Base-by-base conservation (phyloP, 1,284 basidiomycete species). In the Sporisorium reilianum region DNA sequence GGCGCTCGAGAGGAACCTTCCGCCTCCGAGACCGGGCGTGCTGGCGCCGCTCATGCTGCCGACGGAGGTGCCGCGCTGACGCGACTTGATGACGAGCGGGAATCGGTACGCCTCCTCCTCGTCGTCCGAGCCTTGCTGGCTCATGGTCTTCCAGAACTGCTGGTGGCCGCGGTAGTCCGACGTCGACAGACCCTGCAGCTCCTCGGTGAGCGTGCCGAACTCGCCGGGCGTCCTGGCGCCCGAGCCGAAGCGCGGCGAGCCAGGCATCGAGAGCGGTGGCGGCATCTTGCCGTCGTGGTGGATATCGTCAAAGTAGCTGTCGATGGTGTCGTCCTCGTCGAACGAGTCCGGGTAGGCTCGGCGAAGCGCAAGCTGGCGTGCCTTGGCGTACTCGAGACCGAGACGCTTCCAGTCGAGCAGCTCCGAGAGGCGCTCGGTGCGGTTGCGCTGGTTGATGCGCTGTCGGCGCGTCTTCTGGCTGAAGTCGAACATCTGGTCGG, bases 321-420 rank as follows among this genome's bases (percentile, higher is more conserved):
- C 77, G 58, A 90, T 89, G 69, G 90, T 90, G 65, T 88, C 87
- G 69, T 88, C 87, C 65, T 87, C 90, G 16, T 76, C 76, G 87
- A 97, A 99, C 64, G 92, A 91, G 80, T 98, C 95, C 1, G 96
- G 96, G 86, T 99, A 98, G 12, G 96, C 96, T 51, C 96, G 88
- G 73, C 96, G 88, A 58, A 99, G 88, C 26, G 94, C 94, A 60
- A 98, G 88, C 86, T 97, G 95, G 53, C 96, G 88, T 38, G 94
- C 93, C 87, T 97, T 99, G 84, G 92, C 91, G 86, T 99, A 99
- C 86, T 99, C 96, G 75, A 98, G 90, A 5, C 96, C 96, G 26
- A 99, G 87, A 80, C 95, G 94, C 88, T 99, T 99, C 96, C 96
- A 98, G 86, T 99, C 96, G 66, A 99, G 88, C 60, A 99, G 86